Base-by-base conservation (phyloP, 2,329 filamentous ascomycete species). In the Fusarium agapanthi region DNA sequence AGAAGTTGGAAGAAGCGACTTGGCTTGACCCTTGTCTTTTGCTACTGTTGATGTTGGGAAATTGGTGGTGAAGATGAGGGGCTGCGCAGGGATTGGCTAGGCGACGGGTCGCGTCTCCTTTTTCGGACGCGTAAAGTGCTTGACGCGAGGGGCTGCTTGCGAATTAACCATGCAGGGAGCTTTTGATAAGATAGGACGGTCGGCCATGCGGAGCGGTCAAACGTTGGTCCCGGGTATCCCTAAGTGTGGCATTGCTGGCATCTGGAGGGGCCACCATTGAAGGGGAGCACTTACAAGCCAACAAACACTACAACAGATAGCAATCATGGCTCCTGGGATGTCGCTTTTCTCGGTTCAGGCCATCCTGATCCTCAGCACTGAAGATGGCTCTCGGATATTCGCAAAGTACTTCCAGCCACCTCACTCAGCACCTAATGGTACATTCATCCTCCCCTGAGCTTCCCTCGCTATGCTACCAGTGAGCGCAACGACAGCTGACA, bases 321-420 rank as follows among this genome's bases (percentile, higher is more conserved):
- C 73, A 78, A 80, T 59, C 71, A 94, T 95, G 92, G 89, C 91
- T 76, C 91, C 91, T 72, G 89, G 90, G 84, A 90, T 94, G 85
- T 92, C 91, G 72, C 88, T 95, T 48, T 92, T 92, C 85, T 90
- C 91, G 78, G 88, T 95, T 80, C 92, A 93, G 82, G 93, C 93
- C 80, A 88, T 95, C 81, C 87, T 94, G 75, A 90, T 95, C 77
- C 91, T 95, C 81, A 90, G 92, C 79, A 91, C 92, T 69, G 94
- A 97, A 84, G 95, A 98, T 83, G 93, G 93, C 80, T 93, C 93
- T 69, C 91, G 95, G 82, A 93, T 98, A 85, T 94, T 97, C 82
- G 90, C 95, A 80, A 98, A 98, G 87, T 97, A 97, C 89, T 97
- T 95, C 87, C 84, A 83, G 83, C 86, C 83, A 85, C 92, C 82